Conservation (phyloP, 768 basidiomycete genomes). For the Agrocybe pediades region DNA sequence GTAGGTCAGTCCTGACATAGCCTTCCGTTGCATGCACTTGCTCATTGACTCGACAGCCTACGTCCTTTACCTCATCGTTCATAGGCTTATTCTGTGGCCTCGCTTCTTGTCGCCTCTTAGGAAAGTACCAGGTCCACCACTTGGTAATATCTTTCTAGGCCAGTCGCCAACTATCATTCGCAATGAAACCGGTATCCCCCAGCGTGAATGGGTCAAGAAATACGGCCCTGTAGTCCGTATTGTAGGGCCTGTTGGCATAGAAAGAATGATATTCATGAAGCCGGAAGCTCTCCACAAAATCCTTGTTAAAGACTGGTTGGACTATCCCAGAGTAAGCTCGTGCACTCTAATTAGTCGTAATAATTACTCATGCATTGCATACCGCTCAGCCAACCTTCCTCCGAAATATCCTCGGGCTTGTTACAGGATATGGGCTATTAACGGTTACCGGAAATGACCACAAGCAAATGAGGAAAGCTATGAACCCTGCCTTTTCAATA, state of each 20-base stretch:
- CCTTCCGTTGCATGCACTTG: neutral
- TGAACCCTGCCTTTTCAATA: constrained; percentile 55
- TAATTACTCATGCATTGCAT: neutral
- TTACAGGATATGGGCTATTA: constrained; percentile 45
- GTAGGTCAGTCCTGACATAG: constrained; percentile 8
- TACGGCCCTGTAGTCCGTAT: constrained; percentile 44
- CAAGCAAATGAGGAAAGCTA: constrained; percentile 48
- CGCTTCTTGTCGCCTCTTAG: constrained; percentile 29
- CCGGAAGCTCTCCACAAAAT: constrained; percentile 47
- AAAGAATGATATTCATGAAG: constrained; percentile 43
- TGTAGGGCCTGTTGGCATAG: constrained; percentile 46
- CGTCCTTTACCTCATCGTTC: constrained; percentile 12
- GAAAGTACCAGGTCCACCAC: constrained; percentile 27
- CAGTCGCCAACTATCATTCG: constrained; percentile 39
- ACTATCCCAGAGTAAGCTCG: constrained; percentile 40
- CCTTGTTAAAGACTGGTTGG: constrained; percentile 42
- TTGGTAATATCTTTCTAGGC: constrained; percentile 32
- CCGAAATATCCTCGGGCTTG: constrained; percentile 40
- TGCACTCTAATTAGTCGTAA: neutral
- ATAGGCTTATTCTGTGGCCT: constrained; percentile 32
- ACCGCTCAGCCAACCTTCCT: constrained; percentile 40
- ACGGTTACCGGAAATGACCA: constrained; percentile 51
- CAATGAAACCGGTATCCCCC: constrained; percentile 43
- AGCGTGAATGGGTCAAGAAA: constrained; percentile 47
- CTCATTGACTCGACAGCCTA: constrained; percentile 9